Base-by-base conservation (phyloP, 441 rosid genomes). In the Omphalea diandra region DNA sequence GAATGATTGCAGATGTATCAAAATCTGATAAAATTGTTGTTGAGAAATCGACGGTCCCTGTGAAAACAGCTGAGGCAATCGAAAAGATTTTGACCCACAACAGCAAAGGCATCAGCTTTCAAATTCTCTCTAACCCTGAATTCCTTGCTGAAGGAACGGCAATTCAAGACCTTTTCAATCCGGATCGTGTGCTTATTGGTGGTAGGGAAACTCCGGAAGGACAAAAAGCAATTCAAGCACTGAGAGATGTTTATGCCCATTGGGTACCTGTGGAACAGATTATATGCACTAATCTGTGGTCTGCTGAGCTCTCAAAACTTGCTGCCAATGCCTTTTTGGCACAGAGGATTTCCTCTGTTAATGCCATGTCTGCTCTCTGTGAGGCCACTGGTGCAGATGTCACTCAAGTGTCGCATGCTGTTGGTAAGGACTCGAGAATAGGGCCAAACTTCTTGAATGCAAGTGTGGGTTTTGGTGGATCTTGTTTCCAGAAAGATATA, bases 121-220 rank as follows among this genome's bases (percentile, higher is more conserved):
- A 91, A 76, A 90, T 92, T 70, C 88, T 92, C 10, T 92, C 97
- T 2, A 92, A 92, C 81, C 97, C 97, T 0, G 97, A 92, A 76
- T 92, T 92, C 54, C 97, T 92, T 50, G 97, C 96, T 0, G 97
- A 92, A 77, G 97, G 97, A 75, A 91, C 97, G 9, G 96, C 97
- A 38, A 88, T 91, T 33, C 74, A 86, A 56, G 97, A 91, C 71
- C 96, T 92, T 36, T 81, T 87, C 73, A 67, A 76, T 1, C 97
- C 97, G 1, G 97, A 92, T 73, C 85, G 97, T 59, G 97, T 92
- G 31, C 97, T 92, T 2, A 90, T 92, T 35, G 97, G 97, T 64
- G 97, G 97, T 32, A 81, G 97, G 75, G 97, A 88, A 67, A 88
- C 93, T 46, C 86, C 91, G 24, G 94, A 80, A 67, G 97, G 97